Percentiles rank a stretch among this genome's conserved stretches.
phyloP scores from a whole-genome alignment of 257 asterid genomes.

The Sherardia arvensis region DNA sequence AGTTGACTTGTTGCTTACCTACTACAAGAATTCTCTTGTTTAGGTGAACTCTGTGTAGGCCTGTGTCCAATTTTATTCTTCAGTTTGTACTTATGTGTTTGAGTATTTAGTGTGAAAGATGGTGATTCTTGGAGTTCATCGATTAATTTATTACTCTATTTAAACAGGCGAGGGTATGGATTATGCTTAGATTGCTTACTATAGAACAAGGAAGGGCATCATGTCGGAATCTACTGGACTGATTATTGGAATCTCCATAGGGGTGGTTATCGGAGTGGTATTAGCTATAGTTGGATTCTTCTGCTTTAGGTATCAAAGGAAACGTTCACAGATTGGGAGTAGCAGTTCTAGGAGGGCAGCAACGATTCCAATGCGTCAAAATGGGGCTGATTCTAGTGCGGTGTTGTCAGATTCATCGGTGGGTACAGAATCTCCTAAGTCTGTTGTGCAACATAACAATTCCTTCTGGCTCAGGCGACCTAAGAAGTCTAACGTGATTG shows the following conservation, averaged over 20 bases:
- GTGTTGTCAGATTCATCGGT: slow-evolving; percentile 68
- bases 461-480: slow-evolving; percentile 49
- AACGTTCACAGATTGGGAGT: slow-evolving; percentile 55
- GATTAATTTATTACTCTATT: neutral
- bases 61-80: neutral
- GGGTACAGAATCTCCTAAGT: slow-evolving; percentile 70
- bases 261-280: slow-evolving; percentile 73
- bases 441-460: slow-evolving; percentile 33
- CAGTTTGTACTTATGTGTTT: neutral
- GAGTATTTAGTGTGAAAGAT: neutral
- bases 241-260: slow-evolving; percentile 70
- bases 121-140: slow-evolving; percentile 5
- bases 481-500: slow-evolving; percentile 45
- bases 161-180: slow-evolving; percentile 35
- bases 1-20: slow-evolving; percentile 1
- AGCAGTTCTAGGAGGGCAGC: slow-evolving; percentile 82
- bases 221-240: slow-evolving; percentile 52
- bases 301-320: slow-evolving; percentile 53
- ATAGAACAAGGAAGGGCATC: slow-evolving; percentile 39
- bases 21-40: neutral
- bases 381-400: slow-evolving; percentile 62
- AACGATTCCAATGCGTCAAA: slow-evolving; percentile 59
- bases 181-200: slow-evolving; percentile 22
- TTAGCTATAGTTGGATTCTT: slow-evolving; percentile 60
- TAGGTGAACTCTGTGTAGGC: neutral